These are phyloP conservation scores for Apiospora phragmitis DNA, from an alignment of 2,329 filamentous ascomycete genomes.

Conservation along the genomic window DNA sequence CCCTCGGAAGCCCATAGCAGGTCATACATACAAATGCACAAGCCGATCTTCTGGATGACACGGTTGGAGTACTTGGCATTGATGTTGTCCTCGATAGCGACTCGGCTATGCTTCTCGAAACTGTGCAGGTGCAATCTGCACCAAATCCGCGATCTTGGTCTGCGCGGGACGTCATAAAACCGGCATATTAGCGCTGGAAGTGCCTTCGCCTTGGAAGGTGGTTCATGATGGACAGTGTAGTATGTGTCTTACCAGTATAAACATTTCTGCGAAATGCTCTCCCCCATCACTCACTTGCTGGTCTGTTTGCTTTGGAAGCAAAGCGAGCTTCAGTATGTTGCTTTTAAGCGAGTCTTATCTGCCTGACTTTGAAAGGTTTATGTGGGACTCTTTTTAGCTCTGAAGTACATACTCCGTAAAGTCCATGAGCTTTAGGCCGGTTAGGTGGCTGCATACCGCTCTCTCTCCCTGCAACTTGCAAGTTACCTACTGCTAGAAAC, in stretches of 20 bases:
- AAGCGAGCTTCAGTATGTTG: neutral
- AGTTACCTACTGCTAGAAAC: neutral
- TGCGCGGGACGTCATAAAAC: conserved; percentile 35
- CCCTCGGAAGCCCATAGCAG: conserved; percentile 88
- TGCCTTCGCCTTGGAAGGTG: neutral
- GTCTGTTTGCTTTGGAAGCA: neutral
- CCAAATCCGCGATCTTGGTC: conserved; percentile 93
- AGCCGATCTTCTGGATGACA: conserved; percentile 90
- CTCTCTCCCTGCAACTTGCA: too few species aligned
- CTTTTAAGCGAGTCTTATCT: neutral
- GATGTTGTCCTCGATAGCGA: conserved; percentile 94
- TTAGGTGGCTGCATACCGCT: neutral
- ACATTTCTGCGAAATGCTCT: conserved; percentile 11
- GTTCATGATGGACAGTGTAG: neutral
- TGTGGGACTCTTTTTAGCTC: neutral
- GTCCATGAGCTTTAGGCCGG: neutral
- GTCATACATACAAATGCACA: conserved; percentile 93
- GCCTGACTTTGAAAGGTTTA: conserved; percentile 6
- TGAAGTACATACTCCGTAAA: neutral
- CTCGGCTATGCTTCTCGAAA: conserved; percentile 82
- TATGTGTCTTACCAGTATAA: conserved; percentile 13
- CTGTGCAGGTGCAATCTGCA: conserved; percentile 87
- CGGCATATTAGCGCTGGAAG: neutral
- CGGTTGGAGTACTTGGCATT: conserved; percentile 93
- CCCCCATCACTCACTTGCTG: neutral